phyloP scores from a whole-genome alignment of 192 early-diverging fungal species.

The Coemansia sp. region DNA sequence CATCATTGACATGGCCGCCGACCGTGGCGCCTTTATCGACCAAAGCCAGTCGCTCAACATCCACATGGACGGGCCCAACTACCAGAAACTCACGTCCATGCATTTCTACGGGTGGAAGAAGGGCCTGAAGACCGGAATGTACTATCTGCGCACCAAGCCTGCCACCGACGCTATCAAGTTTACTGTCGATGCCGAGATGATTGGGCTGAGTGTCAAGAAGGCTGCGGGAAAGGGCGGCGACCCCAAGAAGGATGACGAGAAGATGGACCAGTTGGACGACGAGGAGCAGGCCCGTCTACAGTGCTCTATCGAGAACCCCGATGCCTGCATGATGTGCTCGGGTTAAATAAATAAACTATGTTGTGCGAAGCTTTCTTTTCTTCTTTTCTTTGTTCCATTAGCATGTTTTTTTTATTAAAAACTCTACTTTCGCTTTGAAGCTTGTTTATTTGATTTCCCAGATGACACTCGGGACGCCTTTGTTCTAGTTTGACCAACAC shows the following conservation, averaged over 20 bases:
- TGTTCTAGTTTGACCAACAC: too few relatives aligned
- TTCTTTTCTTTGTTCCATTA: conserved; percentile 4
- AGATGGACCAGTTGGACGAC: conserved; percentile 54
- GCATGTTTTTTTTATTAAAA: not conserved
- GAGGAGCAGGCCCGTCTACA: conserved; percentile 71
- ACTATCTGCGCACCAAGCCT: conserved; percentile 95
- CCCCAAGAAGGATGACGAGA: conserved; percentile 18
- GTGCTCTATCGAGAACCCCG: conserved; percentile 92
- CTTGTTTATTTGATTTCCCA: too few relatives aligned
- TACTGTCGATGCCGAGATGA: conserved; percentile 85
- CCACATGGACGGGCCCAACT: conserved; percentile 92
- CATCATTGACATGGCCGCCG: conserved; percentile 96
- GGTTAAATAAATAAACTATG: conserved; percentile 53
- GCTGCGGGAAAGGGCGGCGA: conserved; percentile 33
- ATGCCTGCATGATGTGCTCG: conserved; percentile 90
- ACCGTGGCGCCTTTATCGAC: conserved; percentile 97
- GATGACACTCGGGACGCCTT: too few relatives aligned
- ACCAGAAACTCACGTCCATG: conserved; percentile 94
- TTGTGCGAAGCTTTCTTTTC: conserved; percentile 6
- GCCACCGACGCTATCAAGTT: conserved; percentile 98
- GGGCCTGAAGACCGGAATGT: conserved; percentile 99
- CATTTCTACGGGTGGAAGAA: conserved; percentile 98
- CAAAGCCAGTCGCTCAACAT: conserved; percentile 96
- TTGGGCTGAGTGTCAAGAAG: conserved; percentile 41
- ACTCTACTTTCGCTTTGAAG: not conserved